Evolutionary conservation across 1,139 yeast species (phyloP), one percentile per base, ranked within the genome.

Genomic region (Suhomyces maxii): DNA sequence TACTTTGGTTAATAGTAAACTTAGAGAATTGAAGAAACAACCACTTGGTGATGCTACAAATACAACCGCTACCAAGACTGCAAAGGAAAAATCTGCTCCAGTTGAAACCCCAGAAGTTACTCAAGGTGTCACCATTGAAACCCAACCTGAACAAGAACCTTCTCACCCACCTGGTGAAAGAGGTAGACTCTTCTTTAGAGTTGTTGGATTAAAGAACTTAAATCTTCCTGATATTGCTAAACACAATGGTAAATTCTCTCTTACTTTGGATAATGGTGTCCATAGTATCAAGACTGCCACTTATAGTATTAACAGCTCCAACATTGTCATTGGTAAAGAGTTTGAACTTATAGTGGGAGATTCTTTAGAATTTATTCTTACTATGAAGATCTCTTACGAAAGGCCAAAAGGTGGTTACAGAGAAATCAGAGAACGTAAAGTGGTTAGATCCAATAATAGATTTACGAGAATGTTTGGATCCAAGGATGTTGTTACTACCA

Each of bases 231-330:
- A 82, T 41, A 64, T 83, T 45, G 65, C 66, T 18, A 60, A 64
- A 6, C 83, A 83, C 49, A 71, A 81, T 34, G 91, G 91, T 1
- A 76, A 78, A 45, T 84, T 88, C 65, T 80, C 83, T 39, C 60
- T 90, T 38, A 83, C 89, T 8, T 73, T 93, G 54, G 98, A 93
- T 64, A 93, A 93, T 64, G 97, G 97, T 2, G 83, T 86, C 35
- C 97, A 93, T 60, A 83, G 93, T 48, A 82, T 90, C 40, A 82
- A 84, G 38, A 91, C 97, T 0, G 84, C 88, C 30, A 80, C 80
- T 58, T 75, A 82, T 54, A 65, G 69, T 7, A 60, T 89, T 47
- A 65, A 69, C 4, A 59, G 69, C 10, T 64, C 63, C 35, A 66
- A 68, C 25, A 72, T 83, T 23, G 50, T 66, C 8, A 71, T 91